A percentile compares a stretch with the other conserved stretches of the same genome.
These are phyloP conservation scores for Castanea sativa DNA, from an alignment of 306 rosid genomes.

Conservation along the genomic window DNA sequence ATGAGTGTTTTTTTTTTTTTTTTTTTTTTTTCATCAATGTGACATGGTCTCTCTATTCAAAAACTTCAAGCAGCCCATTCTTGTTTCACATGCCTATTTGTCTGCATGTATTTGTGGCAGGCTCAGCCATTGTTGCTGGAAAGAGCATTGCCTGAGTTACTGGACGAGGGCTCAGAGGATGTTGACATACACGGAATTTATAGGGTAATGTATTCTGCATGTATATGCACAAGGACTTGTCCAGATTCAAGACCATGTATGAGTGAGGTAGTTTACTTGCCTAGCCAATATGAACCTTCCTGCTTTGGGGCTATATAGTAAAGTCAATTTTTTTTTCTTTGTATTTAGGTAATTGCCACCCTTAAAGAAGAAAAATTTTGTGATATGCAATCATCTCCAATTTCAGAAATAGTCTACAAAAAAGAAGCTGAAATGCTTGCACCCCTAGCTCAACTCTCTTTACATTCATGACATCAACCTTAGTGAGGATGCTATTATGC, in stretches of 20 bases:
- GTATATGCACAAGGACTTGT: conserved; percentile 1
- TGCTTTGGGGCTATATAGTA: background rate
- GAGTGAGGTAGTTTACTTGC: conserved; percentile 18
- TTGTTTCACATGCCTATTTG: no score
- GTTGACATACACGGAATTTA: conserved; percentile 19
- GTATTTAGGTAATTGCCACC: conserved; percentile 12
- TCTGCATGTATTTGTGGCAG: background rate
- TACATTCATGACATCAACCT: background rate
- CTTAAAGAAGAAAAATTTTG: conserved; percentile 21
- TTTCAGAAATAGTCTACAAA: background rate
- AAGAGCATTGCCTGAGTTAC: conserved; percentile 21
- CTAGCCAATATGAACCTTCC: background rate
- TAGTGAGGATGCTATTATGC: background rate
- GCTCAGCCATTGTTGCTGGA: conserved; percentile 26
- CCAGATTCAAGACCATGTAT: conserved; percentile 21
- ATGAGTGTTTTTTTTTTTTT: background rate
- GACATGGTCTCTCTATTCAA: background rate
- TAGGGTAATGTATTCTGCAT: conserved; percentile 21
- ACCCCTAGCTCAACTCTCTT: background rate
- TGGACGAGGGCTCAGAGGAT: conserved; percentile 17
- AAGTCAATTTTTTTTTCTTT: background rate
- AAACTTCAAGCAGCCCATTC: no score
- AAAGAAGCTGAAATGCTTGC: background rate
- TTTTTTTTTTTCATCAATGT: background rate
- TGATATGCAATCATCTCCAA: conserved; percentile 19